These are phyloP conservation scores for Pigoraptor vietnamica DNA, from an alignment of 78 protist genomes.

Conservation along the genomic window DNA sequence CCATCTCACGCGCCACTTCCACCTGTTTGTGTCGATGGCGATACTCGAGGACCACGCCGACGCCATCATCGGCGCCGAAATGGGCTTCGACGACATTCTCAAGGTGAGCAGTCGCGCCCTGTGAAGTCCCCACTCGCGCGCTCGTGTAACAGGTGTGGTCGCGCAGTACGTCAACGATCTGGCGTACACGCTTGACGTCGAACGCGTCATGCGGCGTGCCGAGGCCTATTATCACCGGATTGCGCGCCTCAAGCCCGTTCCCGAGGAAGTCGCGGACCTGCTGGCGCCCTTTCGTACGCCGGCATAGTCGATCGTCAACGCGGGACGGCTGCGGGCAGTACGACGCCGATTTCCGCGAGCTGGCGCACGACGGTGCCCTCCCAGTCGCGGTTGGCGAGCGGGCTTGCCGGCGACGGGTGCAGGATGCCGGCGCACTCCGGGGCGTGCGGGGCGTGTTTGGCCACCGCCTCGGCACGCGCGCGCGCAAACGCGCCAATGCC, in stretches of 20 bases:
- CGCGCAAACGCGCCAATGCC: background rate
- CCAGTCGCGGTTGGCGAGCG: background rate
- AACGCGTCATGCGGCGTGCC: background rate
- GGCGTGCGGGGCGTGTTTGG: background rate
- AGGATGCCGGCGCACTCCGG: background rate
- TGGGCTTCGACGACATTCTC: slow-evolving; percentile 31
- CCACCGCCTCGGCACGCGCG: background rate
- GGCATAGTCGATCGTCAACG: no score
- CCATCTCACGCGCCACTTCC: background rate
- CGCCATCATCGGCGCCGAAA: background rate
- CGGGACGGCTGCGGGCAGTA: background rate
- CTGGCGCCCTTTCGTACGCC: background rate
- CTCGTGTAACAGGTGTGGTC: background rate
- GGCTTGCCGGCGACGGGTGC: background rate
- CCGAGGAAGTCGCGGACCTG: background rate
- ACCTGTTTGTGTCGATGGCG: slow-evolving; percentile 13
- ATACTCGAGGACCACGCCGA: slow-evolving; percentile 13
- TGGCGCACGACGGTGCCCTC: background rate
- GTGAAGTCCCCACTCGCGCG: background rate
- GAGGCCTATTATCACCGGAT: background rate
- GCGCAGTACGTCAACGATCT: background rate
- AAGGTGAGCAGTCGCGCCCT: background rate
- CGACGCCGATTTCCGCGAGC: background rate
- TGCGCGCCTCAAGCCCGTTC: background rate
- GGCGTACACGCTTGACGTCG: background rate